Evolutionary conservation across 192 early-diverging fungal species (phyloP).

Genomic region (Coemansia sp.): DNA sequence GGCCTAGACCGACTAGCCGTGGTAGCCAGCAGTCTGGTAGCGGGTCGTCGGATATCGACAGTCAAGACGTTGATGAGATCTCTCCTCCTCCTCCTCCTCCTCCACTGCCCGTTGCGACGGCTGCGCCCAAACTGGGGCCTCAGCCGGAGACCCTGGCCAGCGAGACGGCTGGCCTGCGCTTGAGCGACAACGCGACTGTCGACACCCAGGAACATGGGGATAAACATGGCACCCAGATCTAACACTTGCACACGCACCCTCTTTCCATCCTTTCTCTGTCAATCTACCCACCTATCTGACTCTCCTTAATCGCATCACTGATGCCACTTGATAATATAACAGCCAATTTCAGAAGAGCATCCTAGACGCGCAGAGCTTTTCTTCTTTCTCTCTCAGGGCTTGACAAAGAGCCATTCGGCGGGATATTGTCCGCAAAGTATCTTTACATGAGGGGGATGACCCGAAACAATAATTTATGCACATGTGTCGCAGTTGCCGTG

Average conservation of each 20-base stretch:
- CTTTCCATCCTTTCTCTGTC: not conserved
- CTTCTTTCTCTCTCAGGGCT: not conserved
- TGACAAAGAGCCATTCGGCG: not conserved
- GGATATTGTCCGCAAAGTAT: not conserved
- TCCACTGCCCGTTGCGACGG: constrained; percentile 16
- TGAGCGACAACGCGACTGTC: constrained; percentile 13
- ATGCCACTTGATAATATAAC: not conserved
- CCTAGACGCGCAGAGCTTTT: not conserved
- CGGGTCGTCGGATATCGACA: not conserved
- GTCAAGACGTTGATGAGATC: not conserved
- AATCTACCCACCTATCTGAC: not conserved
- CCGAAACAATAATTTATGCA: not conserved
- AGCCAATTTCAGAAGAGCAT: too few relatives aligned
- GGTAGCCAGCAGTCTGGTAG: not conserved
- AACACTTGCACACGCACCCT: not conserved
- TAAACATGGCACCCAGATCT: not conserved
- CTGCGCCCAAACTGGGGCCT: constrained; percentile 12
- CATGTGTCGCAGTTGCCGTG: not conserved
- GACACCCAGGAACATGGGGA: not conserved
- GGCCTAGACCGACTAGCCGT: constrained; percentile 20
- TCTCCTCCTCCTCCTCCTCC: not conserved
- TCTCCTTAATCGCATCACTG: not conserved
- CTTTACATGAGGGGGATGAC: not conserved
- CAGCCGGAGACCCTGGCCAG: not conserved
- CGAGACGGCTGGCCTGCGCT: constrained; percentile 30